These are phyloP conservation scores for Clitopilus passeckerianus DNA, from an alignment of 768 basidiomycete genomes.

Conservation along the genomic window DNA sequence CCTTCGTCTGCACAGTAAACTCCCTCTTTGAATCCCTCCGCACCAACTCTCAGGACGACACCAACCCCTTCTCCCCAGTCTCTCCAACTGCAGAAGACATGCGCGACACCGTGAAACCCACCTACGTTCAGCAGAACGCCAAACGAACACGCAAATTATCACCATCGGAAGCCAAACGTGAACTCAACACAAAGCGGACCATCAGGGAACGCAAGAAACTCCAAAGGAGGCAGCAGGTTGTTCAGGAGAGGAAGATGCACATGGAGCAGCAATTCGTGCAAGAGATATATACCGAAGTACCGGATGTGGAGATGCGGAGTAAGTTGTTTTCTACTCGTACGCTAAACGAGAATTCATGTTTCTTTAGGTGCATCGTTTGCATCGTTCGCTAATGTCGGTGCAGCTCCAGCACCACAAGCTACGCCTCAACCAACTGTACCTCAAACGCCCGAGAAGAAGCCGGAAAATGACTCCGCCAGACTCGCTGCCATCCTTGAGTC, in stretches of 20 bases:
- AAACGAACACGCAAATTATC: constrained; percentile 53
- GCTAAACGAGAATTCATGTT: too few relatives aligned
- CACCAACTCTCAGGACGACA: constrained; percentile 6
- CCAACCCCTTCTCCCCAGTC: constrained; percentile 5
- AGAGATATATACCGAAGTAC: constrained; percentile 33
- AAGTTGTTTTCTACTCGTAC: not conserved
- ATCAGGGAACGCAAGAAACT: constrained; percentile 38
- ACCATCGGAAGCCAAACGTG: constrained; percentile 33
- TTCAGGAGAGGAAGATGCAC: constrained; percentile 29
- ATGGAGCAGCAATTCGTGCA: constrained; percentile 34
- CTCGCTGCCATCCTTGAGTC: constrained; percentile 54
- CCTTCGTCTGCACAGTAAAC: constrained; percentile 22
- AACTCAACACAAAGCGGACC: constrained; percentile 27
- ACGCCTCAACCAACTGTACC: not conserved
- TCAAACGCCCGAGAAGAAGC: constrained; percentile 1
- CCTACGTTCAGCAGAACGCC: constrained; percentile 17
- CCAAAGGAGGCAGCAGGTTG: constrained; percentile 31
- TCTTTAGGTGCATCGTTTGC: not conserved
- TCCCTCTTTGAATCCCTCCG: constrained; percentile 30
- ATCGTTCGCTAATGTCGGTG: not conserved
- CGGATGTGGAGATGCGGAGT: constrained; percentile 19
- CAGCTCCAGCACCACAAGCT: not conserved
- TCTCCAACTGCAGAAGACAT: constrained; percentile 24
- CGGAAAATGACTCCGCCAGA: constrained; percentile 28
- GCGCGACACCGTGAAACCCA: constrained; percentile 6